Conservation (phyloP, 2,329 filamentous ascomycete species). For the Geosmithia morbida region DNA sequence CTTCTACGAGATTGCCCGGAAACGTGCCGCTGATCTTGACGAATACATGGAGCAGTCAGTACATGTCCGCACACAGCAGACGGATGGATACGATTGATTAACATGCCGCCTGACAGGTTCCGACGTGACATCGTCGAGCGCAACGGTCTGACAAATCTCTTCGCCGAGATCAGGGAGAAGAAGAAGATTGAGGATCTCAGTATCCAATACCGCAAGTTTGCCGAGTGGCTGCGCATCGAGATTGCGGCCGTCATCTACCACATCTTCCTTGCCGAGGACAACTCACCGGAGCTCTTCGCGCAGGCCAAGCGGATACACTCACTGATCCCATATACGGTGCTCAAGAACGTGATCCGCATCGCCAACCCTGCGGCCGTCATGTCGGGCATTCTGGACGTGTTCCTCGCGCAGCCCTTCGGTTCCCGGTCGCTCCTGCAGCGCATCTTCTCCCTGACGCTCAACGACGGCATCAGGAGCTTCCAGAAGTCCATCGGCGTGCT, state of each 20-base stretch:
- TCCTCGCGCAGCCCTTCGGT: slow-evolving; percentile 89
- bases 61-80: neutral
- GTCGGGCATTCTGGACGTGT: slow-evolving; percentile 88
- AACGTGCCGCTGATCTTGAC: slow-evolving; percentile 82
- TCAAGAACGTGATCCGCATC: slow-evolving; percentile 95
- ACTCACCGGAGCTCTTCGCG: slow-evolving; percentile 89
- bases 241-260: slow-evolving; percentile 95
- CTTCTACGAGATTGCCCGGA: slow-evolving; percentile 90
- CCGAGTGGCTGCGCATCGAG: slow-evolving; percentile 95
- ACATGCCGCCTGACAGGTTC: slow-evolving; percentile 27
- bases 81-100: slow-evolving; percentile 4
- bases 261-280: slow-evolving; percentile 93
- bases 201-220: slow-evolving; percentile 94
- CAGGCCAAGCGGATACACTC: slow-evolving; percentile 92
- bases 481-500: slow-evolving; percentile 78
- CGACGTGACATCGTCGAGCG: slow-evolving; percentile 51
- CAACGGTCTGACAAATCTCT: slow-evolving; percentile 83
- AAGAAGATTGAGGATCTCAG: slow-evolving; percentile 75
- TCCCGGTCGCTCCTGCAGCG: slow-evolving; percentile 81
- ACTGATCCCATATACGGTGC: slow-evolving; percentile 76
- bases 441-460: slow-evolving; percentile 82
- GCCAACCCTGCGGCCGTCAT: slow-evolving; percentile 95
- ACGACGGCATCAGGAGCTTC: slow-evolving; percentile 77
- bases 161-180: slow-evolving; percentile 86
- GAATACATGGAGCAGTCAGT: slow-evolving; percentile 91